These are phyloP conservation scores for Talaromyces sp. DNA, from an alignment of 2,329 filamentous ascomycete species.

Conservation along the genomic window DNA sequence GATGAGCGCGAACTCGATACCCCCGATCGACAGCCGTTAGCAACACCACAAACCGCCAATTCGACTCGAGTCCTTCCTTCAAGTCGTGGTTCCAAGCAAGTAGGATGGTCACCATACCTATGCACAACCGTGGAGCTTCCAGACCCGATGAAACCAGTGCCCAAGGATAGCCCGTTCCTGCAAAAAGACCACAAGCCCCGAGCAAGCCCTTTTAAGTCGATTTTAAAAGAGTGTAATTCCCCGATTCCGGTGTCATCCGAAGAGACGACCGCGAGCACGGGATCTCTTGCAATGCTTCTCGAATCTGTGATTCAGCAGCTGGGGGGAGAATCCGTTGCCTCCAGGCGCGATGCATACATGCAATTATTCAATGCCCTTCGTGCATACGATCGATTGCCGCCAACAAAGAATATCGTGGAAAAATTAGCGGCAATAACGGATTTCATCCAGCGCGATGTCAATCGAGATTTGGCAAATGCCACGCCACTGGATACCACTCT, in stretches of 20 bases:
- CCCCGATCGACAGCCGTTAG: conserved; percentile 42
- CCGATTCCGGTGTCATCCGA: conserved; percentile 42
- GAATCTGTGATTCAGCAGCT: conserved; percentile 83
- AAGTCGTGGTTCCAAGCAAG: conserved; percentile 56
- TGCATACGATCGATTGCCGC: conserved; percentile 79
- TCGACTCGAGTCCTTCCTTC: conserved; percentile 38
- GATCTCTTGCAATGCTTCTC: conserved; percentile 75
- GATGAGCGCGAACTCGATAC: conserved; percentile 44
- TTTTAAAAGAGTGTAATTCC: conserved; percentile 70
- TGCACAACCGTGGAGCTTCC: conserved; percentile 55
- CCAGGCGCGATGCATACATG: conserved; percentile 82
- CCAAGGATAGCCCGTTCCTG: conserved; percentile 15
- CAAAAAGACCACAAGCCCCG: conserved; percentile 25
- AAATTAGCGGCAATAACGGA: conserved; percentile 78
- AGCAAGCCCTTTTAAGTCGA: conserved; percentile 65
- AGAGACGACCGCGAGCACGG: conserved; percentile 53
- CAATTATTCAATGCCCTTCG: conserved; percentile 75
- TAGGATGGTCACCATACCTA: conserved; percentile 64
- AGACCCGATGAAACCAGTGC: conserved; percentile 29
- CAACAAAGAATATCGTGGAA: conserved; percentile 69
- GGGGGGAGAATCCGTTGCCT: conserved; percentile 70
- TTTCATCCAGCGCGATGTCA: conserved; percentile 82
- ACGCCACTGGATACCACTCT: conserved; percentile 66
- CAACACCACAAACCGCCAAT: conserved; percentile 46
- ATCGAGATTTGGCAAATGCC: conserved; percentile 60